Base-by-base conservation (phyloP, 2,329 filamentous ascomycete species). In the Talaromyces sp. region DNA sequence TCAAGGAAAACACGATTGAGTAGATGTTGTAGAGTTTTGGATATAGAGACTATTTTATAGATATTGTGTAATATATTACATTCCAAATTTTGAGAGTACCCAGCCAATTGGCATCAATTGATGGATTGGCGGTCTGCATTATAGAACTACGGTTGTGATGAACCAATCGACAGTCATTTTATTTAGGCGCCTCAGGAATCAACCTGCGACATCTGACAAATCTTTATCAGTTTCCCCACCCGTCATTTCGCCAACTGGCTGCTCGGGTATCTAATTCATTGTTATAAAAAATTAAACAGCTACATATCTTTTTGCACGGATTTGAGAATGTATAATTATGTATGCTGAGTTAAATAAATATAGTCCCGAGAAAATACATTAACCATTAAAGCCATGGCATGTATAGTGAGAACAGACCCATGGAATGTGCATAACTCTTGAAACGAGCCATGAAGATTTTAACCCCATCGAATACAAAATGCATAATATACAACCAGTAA, bases 1-100 rank as follows among this genome's bases (percentile, higher is more conserved):
- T 76, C 53, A 60, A 67, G 60, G 63, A 70, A 52, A 65, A 57
- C 52, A 61, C 68, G 66, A 58, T 62, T 22, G 58, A 65, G 19
- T 63, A 42, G 56, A 58, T 17, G 30, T 4, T 25, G 44, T 47
- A 47, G 11, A 47, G 11, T 3, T 25, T 47, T 47, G n/a, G 19
- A 47, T 13, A 47, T 7, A 47, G 9, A 19, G 44, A n/a, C 36
- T 8, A 25, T 47, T 47, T 47, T 47, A 22, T 47, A 47, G n/a
- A 47, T 25, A 19, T 25, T 11, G 9, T 19, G n/a, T 47, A 47
- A 47, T 11, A 47, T 19, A 47, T 47, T 47, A 19, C 42, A 47
- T 47, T 22, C 4, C 15, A 9, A 25, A 3, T 11, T 25, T 11
- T 36, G 19, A 47, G 22, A 47, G 44, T 9, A 11, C 22, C 11